Percentiles rank a stretch among this genome's conserved stretches.
Conservation (phyloP, 371 early-diverging fungal genomes). For the Rhizopus sp. region DNA sequence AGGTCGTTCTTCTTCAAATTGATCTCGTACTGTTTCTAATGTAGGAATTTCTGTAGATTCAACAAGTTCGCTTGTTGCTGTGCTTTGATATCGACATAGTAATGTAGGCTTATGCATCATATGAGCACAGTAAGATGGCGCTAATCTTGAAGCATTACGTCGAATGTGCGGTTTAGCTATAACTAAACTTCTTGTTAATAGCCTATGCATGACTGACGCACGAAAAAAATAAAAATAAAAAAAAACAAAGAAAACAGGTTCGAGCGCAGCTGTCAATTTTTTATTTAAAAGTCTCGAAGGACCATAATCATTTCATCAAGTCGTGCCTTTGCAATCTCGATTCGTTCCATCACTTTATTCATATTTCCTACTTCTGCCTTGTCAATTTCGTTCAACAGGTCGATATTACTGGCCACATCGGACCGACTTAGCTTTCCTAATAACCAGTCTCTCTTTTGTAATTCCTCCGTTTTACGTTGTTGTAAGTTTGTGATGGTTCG, state of each 20-base stretch:
- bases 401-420: slow-evolving; percentile 67
- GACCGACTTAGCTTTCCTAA: slow-evolving; percentile 74
- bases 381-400: slow-evolving; percentile 60
- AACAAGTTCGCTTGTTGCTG: neutral
- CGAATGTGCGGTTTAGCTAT: too few species aligned
- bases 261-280: too few species aligned
- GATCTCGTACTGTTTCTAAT: neutral
- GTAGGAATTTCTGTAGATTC: neutral
- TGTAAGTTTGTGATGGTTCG: slow-evolving; percentile 68
- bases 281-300: slow-evolving; percentile 60
- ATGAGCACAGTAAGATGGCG: too few species aligned
- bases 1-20: slow-evolving; percentile 34
- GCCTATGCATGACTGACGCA: too few species aligned
- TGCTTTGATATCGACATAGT: neutral
- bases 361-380: slow-evolving; percentile 52
- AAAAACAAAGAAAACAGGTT: too few species aligned
- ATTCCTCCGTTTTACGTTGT: slow-evolving; percentile 66
- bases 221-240: too few species aligned
- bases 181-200: too few species aligned
- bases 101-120: too few species aligned
- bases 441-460: slow-evolving; percentile 53
- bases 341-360: slow-evolving; percentile 48
- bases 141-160: too few species aligned
- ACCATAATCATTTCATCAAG: slow-evolving; percentile 71
- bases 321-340: slow-evolving; percentile 61